phyloP scores from a whole-genome alignment of 2,329 filamentous ascomycete species.

The Fusarium sp. region DNA sequence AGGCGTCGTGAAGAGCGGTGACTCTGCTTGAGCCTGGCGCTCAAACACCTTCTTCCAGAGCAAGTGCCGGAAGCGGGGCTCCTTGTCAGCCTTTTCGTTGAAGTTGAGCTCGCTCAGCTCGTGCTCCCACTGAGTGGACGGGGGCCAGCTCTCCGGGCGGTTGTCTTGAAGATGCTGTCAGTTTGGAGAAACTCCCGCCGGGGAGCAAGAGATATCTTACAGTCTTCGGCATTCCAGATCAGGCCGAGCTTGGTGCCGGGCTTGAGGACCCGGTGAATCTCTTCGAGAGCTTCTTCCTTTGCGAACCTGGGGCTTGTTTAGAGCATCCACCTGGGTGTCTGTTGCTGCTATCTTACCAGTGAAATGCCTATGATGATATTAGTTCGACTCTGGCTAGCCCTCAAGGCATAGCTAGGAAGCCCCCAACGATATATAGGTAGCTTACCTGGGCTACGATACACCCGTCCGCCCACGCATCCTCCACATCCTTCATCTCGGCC shows the following conservation, averaged over 20 bases:
- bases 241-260: constrained; percentile 71
- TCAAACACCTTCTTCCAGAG: constrained; percentile 75
- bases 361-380: constrained; percentile 57
- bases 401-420: neutral
- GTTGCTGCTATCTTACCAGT: constrained; percentile 60
- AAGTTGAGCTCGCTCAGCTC: constrained; percentile 69
- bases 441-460: constrained; percentile 76
- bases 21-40: constrained; percentile 61
- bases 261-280: constrained; percentile 75
- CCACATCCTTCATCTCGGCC: constrained; percentile 64
- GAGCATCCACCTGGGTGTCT: neutral
- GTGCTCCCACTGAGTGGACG: constrained; percentile 71
- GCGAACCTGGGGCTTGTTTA: constrained; percentile 68
- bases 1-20: constrained; percentile 69
- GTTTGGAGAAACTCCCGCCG: neutral
- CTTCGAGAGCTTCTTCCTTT: constrained; percentile 68
- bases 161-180: constrained; percentile 64
- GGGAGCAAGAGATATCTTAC: constrained; percentile 53
- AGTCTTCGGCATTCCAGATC: constrained; percentile 82
- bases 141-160: constrained; percentile 66
- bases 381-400: constrained; percentile 6
- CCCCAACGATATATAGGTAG: constrained; percentile 20
- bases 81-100: constrained; percentile 64
- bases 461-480: constrained; percentile 70
- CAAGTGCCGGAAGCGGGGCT: constrained; percentile 73